Evolutionary conservation across 495 filamentous ascomycete species (phyloP).

Genomic region (Trichocladium antarcticum): DNA sequence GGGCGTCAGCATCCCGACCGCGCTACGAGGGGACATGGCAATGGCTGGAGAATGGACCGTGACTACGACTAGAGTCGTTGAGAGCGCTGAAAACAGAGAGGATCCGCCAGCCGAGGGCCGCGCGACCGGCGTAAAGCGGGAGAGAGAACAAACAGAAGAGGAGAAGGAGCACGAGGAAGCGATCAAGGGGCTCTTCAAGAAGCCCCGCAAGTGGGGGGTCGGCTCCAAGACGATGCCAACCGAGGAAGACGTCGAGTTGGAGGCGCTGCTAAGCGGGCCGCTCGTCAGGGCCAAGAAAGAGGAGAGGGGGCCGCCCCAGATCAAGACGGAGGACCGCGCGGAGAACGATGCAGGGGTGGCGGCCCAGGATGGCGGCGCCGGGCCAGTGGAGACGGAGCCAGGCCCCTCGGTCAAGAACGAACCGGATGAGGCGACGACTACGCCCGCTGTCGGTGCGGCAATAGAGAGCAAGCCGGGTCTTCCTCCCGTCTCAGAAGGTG

Average conservation of each 20-base stretch:
- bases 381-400: conserved; percentile 21
- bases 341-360: conserved; percentile 1
- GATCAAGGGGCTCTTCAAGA: conserved; percentile 45
- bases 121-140: conserved; percentile 57
- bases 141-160: conserved; percentile 50
- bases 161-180: conserved; percentile 52
- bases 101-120: conserved; percentile 31
- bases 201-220: conserved; percentile 62
- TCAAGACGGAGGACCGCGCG: conserved; percentile 32
- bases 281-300: conserved; percentile 26
- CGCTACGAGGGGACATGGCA: conserved; percentile 67
- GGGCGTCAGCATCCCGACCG: conserved; percentile 75
- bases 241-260: conserved; percentile 55
- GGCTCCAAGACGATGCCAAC: conserved; percentile 55
- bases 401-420: conserved; percentile 11
- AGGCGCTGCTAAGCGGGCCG: conserved; percentile 52
- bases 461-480: not conserved
- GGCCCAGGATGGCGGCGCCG: conserved; percentile 3
- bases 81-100: conserved; percentile 17
- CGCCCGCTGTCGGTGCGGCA: not conserved
- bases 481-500: not conserved
- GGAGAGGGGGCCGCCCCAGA: conserved; percentile 17
- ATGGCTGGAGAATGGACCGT: conserved; percentile 87
- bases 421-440: conserved; percentile 15
- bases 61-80: conserved; percentile 43